A percentile compares a stretch with the other conserved stretches of the same genome.
These are phyloP conservation scores for Stachybotrys elegans DNA, from an alignment of 2,329 filamentous ascomycete genomes.

Conservation along the genomic window DNA sequence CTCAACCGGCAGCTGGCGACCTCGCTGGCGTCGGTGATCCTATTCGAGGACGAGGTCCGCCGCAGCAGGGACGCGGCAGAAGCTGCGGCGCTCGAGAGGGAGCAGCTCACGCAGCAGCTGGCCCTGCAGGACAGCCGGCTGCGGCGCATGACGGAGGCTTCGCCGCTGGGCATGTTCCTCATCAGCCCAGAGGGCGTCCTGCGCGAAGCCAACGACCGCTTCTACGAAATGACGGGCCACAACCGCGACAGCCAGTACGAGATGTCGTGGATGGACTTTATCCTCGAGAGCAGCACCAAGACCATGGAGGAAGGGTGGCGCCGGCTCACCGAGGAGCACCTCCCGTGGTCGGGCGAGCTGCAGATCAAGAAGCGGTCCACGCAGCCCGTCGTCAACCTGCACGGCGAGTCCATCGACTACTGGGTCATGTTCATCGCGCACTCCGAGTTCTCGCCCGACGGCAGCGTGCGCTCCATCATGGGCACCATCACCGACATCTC, in stretches of 20 bases:
- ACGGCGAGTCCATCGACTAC: constrained; percentile 33
- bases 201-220: constrained; percentile 39
- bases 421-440: constrained; percentile 37
- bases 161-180: constrained; percentile 32
- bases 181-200: constrained; percentile 33
- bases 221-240: constrained; percentile 41
- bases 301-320: constrained; percentile 32
- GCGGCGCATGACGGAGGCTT: constrained; percentile 30
- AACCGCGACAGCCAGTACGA: constrained; percentile 28
- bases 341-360: constrained; percentile 34
- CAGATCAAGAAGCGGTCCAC: constrained; percentile 28
- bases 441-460: constrained; percentile 25
- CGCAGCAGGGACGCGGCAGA: constrained; percentile 34
- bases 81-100: constrained; percentile 25
- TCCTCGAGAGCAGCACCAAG: constrained; percentile 27
- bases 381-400: background rate
- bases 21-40: constrained; percentile 57
- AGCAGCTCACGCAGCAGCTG: constrained; percentile 26
- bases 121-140: constrained; percentile 29
- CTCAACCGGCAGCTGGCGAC: constrained; percentile 48
- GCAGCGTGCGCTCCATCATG: constrained; percentile 29
- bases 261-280: constrained; percentile 35
- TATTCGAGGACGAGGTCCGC: constrained; percentile 61
- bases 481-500: constrained; percentile 39
- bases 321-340: constrained; percentile 24